Evolutionary conservation across 768 basidiomycete species (phyloP).

Genomic region (Trametes cubensis): DNA sequence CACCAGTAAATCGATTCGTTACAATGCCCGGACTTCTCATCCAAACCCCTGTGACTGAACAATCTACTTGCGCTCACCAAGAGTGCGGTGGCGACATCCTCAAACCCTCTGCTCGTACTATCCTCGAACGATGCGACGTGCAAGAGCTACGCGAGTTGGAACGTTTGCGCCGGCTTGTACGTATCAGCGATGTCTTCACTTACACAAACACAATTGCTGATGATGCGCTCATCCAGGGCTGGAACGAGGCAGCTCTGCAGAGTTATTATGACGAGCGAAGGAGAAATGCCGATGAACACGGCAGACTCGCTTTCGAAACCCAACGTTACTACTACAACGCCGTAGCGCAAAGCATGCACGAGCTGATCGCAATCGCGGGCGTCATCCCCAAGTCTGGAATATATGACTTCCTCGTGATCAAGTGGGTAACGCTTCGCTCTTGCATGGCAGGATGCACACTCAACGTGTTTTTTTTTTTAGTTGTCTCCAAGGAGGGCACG

Average conservation of each 20-base stretch:
- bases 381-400: neutral
- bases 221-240: neutral
- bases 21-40: too few species aligned
- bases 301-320: neutral
- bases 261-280: neutral
- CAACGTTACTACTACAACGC: neutral
- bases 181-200: neutral
- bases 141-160: neutral
- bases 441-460: too few species aligned
- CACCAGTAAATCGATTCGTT: too few species aligned
- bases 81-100: too few species aligned
- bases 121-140: neutral
- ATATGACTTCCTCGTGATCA: neutral
- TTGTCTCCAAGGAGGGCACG: constrained; percentile 10
- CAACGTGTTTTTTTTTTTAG: neutral
- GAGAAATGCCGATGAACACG: neutral
- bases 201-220: neutral
- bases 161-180: neutral
- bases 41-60: too few species aligned
- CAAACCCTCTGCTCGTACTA: neutral
- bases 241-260: neutral
- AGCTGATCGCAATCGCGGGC: neutral
- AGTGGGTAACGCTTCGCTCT: neutral
- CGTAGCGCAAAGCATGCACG: neutral
- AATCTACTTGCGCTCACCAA: too few species aligned